These are phyloP conservation scores for Coniochaeta sp. DNA, from an alignment of 2,329 filamentous ascomycete species.

Conservation along the genomic window DNA sequence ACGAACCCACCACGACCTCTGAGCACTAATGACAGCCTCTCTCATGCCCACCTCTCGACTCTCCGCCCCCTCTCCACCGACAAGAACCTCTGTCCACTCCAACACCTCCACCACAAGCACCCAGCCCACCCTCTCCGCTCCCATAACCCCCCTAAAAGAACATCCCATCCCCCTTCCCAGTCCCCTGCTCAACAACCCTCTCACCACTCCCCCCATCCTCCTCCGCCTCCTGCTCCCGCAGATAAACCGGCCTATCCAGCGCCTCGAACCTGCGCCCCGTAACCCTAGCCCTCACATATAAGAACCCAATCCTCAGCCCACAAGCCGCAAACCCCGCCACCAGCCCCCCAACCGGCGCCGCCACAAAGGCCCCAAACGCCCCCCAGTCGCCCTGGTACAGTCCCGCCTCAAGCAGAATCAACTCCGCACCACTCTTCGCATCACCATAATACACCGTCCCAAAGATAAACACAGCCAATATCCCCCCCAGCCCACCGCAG, in stretches of 20 bases:
- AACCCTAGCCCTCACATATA: conserved; percentile 48
- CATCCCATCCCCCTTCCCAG: conserved; percentile 36
- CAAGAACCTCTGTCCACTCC: neutral
- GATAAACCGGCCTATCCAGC: conserved; percentile 46
- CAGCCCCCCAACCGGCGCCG: conserved; percentile 67
- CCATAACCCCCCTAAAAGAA: conserved; percentile 36
- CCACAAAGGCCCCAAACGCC: conserved; percentile 75
- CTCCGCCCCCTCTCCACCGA: too few relatives aligned
- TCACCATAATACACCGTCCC: conserved; percentile 71
- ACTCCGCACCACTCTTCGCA: conserved; percentile 51
- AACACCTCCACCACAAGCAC: neutral
- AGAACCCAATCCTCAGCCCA: conserved; percentile 47
- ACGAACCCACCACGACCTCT: neutral
- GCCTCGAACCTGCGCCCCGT: conserved; percentile 59
- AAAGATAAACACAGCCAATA: conserved; percentile 75
- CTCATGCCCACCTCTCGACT: too few relatives aligned
- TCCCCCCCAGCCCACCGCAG: conserved; percentile 67
- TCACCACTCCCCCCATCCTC: neutral
- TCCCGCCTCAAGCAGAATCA: conserved; percentile 66
- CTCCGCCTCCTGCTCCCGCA: conserved; percentile 5
- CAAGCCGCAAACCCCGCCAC: conserved; percentile 63
- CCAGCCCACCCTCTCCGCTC: neutral
- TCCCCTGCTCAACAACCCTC: conserved; percentile 11
- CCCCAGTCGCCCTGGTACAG: conserved; percentile 75
- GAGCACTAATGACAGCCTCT: neutral